Base-by-base conservation (phyloP, 2,329 filamentous ascomycete genomes). In the Emmonsiellopsis sp. region DNA sequence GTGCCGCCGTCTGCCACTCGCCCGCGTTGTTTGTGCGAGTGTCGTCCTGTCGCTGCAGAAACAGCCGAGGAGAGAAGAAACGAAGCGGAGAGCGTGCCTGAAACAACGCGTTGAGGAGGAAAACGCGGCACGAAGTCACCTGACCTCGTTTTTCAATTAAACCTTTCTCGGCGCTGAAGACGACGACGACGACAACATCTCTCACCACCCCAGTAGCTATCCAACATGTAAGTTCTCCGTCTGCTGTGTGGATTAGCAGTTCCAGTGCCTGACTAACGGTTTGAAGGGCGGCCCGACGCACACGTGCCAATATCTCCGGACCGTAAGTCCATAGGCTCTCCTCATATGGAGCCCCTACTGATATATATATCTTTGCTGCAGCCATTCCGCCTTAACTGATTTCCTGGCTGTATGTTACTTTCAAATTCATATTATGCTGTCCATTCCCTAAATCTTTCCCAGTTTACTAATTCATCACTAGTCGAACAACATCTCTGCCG, bases 401-500 rank as follows among this genome's bases (percentile, higher is more conserved):
- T 86, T 85, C 61, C 71, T 86, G 52, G 83, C 83, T 48, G 80
- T 81, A 70, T 65, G 77, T 70, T 43, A 5, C 21, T 5, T 27
- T 27, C 21, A 27, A 27, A 27, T 27, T 3, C 21, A 27, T 27
- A 27, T 27, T 27, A 27, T 27, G 21, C 21, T 27, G 21, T 27
- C 1, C 3, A 27, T 27, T 27, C 21, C 21, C 21, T 27, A 14
- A 9, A 34, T 14, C 7, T n/a, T 56, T n/a, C 56, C 27, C 27
- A n/a, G n/a, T 27, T 9, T n/a, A 21, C 32, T 42, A 11, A 44
- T 43, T 53, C 4, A 43, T 52, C 17, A 42, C 9, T 54, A 80
- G 73, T 79, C 82, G 13, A 83, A 85, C 69, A 84, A 84, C 61
- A 85, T 85, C 61, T 84, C 82, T 7, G 82, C 82, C 2, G 74